Conservation (phyloP, 257 asterid genomes). For the Nicotiana benthamiana region DNA sequence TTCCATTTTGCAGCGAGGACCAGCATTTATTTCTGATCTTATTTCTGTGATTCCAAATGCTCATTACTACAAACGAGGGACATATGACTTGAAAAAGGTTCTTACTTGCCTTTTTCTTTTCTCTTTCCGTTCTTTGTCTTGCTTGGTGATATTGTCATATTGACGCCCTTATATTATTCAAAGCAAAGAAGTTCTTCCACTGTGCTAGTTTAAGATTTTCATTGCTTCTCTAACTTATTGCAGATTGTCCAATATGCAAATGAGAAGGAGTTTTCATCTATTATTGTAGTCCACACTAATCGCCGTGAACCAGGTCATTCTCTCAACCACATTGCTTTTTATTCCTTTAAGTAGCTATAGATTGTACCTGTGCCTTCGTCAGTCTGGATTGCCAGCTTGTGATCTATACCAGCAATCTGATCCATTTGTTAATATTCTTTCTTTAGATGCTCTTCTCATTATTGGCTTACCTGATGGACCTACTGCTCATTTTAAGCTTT, state of each 20-base stretch:
- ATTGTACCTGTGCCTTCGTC: not conserved
- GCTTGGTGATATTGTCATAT: not conserved
- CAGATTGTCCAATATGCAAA: slow-evolving; percentile 84
- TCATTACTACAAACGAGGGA: slow-evolving; percentile 79
- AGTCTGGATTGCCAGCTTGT: not conserved
- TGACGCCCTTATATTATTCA: not conserved
- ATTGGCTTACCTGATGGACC: slow-evolving; percentile 90
- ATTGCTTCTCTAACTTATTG: not conserved
- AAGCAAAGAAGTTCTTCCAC: not conserved
- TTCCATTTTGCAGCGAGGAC: slow-evolving; percentile 66
- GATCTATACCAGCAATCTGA: not conserved
- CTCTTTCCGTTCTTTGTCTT: not conserved
- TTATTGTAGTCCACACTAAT: slow-evolving; percentile 87
- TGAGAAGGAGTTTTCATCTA: slow-evolving; percentile 69
- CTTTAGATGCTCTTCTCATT: slow-evolving; percentile 73
- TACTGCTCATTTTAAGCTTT: slow-evolving; percentile 92
- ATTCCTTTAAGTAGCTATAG: not conserved
- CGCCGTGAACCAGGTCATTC: slow-evolving; percentile 84
- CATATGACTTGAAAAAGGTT: slow-evolving; percentile 90
- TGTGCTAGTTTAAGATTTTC: not conserved
- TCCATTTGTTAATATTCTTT: not conserved
- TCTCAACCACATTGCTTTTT: not conserved
- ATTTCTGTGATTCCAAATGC: slow-evolving; percentile 78
- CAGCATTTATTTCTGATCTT: slow-evolving; percentile 68
- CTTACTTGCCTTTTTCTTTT: not conserved